Evolutionary conservation across 768 basidiomycete species (phyloP).

Genomic region (Collybia mongolica): DNA sequence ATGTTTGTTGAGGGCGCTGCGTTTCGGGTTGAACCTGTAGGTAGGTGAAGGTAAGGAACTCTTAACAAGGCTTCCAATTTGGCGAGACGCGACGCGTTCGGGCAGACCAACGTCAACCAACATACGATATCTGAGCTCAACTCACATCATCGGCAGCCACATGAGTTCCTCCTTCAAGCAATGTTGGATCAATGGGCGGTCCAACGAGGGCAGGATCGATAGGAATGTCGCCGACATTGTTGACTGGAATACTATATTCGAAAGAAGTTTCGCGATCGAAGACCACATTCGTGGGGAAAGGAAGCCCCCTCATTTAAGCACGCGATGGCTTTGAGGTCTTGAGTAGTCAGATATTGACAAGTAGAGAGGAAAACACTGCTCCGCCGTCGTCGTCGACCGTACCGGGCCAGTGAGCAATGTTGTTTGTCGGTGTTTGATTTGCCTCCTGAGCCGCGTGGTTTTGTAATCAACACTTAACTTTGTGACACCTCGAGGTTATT

Average conservation of each 20-base stretch:
- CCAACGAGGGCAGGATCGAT: slow-evolving; percentile 76
- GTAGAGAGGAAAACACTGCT: no score
- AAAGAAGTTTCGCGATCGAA: slow-evolving; percentile 56
- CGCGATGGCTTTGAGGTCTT: slow-evolving; percentile 7
- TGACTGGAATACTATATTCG: slow-evolving; percentile 59
- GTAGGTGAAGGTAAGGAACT: slow-evolving; percentile 21
- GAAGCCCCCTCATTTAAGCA: slow-evolving; percentile 57
- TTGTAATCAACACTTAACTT: no score
- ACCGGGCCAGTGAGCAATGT: slow-evolving; percentile 1
- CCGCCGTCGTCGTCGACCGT: slow-evolving; percentile 1
- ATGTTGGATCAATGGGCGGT: slow-evolving; percentile 51
- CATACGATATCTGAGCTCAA: slow-evolving; percentile 18
- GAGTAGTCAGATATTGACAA: no score
- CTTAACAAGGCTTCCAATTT: slow-evolving; percentile 22
- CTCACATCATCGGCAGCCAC: slow-evolving; percentile 35
- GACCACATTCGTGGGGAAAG: slow-evolving; percentile 48
- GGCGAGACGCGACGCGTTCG: slow-evolving; percentile 73
- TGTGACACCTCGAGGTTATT: no score
- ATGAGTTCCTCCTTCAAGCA: slow-evolving; percentile 29
- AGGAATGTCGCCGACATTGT: slow-evolving; percentile 65
- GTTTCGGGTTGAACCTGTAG: slow-evolving; percentile 25
- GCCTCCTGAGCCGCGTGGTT: neutral
- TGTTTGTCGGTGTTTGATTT: slow-evolving; percentile 3
- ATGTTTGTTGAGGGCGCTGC: slow-evolving; percentile 19
- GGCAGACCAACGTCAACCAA: slow-evolving; percentile 22